Evolutionary conservation across 495 filamentous ascomycete genomes (phyloP), one percentile per base, ranked within the genome.

Genomic region (Hyaloscypha finlandica): DNA sequence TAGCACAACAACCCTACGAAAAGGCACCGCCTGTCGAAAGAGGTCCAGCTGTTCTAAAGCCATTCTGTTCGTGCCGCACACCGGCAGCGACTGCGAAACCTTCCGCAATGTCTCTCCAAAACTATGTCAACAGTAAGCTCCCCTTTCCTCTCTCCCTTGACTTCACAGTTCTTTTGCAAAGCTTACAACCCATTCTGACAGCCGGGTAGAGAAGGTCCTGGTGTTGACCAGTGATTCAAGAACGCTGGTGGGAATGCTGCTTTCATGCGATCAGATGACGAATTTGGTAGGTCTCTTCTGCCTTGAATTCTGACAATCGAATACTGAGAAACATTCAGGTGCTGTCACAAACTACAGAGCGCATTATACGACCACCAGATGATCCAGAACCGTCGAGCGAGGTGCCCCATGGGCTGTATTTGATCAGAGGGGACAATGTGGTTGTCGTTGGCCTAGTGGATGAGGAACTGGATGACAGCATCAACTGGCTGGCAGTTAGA

Each of bases 391-490:
- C 89, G 0, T 96, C 92, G 65, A 85, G 87, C 39, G 87, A 96
- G 75, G 88, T 94, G 33, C 86, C 88, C 31, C 88, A 97, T 74
- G 95, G 95, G 0, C 79, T 98, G 16, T 98, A 99, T 73, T 78
- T 99, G 54, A 90, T 99, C 61, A 88, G 96, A 67, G 95, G 95
- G 20, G 96, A 98, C 71, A 97, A 93, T 75, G 95, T 99, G 59
- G 93, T 90, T n/a, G 78, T 95, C 19, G 92, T 93, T 52, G 95
- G 95, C 6, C 82, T 95, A 55, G 88, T 99, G 19, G 92, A 98
- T 77, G 94, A 96, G 75, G 84, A 90, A 67, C 81, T 97, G 54
- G 95, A 98, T 77, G 81, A 77, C 5, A 91, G 88, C 64, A 97
- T 99, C 69, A 88, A 97, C 77, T 99, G 95, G 95, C 78, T 82